Conservation (phyloP, 441 rosid species). For the Pelargonium cotyledonis region DNA sequence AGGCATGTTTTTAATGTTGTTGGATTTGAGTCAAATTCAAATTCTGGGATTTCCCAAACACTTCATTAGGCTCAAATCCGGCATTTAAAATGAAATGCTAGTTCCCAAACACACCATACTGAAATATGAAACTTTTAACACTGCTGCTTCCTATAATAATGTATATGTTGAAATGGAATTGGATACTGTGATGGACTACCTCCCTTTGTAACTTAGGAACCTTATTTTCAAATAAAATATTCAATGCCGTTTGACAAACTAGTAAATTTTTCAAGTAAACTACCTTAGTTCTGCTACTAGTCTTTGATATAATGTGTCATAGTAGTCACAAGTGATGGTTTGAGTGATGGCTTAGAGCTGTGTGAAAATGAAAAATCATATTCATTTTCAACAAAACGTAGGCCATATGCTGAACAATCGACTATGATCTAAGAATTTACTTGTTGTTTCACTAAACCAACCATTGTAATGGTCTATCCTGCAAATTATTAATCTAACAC, state of each 20-base stretch:
- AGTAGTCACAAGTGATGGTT: neutral
- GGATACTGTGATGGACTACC: neutral
- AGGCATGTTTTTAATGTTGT: too few relatives aligned
- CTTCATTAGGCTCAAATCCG: too few relatives aligned
- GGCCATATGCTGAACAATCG: too few relatives aligned
- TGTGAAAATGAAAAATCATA: neutral
- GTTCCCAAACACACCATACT: too few relatives aligned
- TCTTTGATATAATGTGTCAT: neutral
- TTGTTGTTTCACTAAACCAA: too few relatives aligned
- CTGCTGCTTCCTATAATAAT: neutral
- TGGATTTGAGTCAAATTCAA: too few relatives aligned
- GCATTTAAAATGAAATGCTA: too few relatives aligned
- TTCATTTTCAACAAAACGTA: too few relatives aligned
- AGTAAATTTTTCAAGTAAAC: conserved; percentile 5
- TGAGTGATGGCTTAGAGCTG: conserved; percentile 3
- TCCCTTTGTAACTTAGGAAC: neutral
- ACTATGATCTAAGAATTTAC: too few relatives aligned
- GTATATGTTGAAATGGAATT: neutral
- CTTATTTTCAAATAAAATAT: neutral
- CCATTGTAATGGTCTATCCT: too few relatives aligned
- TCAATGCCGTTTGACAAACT: neutral
- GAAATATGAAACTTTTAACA: neutral
- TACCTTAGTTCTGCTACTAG: neutral
- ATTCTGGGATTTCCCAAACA: too few relatives aligned
- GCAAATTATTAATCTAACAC: too few relatives aligned